Evolutionary conservation across 2,329 filamentous ascomycete genomes (phyloP).

Genomic region (Conoideocrella luteorostrata): DNA sequence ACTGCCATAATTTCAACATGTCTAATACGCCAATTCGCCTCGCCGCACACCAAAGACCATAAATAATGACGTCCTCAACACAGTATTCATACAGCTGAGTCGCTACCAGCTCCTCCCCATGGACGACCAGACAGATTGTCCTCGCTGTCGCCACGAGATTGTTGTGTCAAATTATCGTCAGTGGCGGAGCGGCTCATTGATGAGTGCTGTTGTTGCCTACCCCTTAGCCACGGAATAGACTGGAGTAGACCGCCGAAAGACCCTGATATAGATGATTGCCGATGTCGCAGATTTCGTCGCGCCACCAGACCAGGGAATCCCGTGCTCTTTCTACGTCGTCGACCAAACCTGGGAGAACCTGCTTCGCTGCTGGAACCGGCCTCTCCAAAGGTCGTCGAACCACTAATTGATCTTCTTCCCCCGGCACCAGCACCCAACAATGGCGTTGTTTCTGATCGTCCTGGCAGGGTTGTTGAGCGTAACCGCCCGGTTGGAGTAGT

Average conservation of each 20-base stretch:
- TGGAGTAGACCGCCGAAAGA: constrained; percentile 44
- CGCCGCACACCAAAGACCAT: background rate
- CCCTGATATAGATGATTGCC: constrained; percentile 38
- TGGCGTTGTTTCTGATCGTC: constrained; percentile 32
- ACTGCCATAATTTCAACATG: background rate
- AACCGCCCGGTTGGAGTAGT: constrained; percentile 33
- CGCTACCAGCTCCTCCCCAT: constrained; percentile 4
- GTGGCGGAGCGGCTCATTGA: constrained; percentile 8
- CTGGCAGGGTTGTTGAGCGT: constrained; percentile 44
- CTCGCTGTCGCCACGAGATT: background rate
- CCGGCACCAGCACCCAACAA: constrained; percentile 30
- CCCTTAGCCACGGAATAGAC: constrained; percentile 48
- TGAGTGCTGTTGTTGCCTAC: constrained; percentile 6
- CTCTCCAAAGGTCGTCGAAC: constrained; percentile 19
- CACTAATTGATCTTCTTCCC: constrained; percentile 26
- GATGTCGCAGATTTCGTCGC: constrained; percentile 35
- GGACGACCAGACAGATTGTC: background rate
- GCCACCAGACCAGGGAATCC: constrained; percentile 58
- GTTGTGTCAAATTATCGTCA: constrained; percentile 3
- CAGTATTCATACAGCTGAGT: constrained; percentile 28
- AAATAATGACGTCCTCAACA: background rate
- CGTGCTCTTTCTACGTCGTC: constrained; percentile 50
- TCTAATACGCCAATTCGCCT: constrained; percentile 2
- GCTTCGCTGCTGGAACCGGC: constrained; percentile 24
- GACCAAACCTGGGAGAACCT: constrained; percentile 24